Evolutionary conservation across 2,329 filamentous ascomycete genomes (phyloP), one percentile per base, ranked within the genome.

Genomic region (Claviceps pusilla): DNA sequence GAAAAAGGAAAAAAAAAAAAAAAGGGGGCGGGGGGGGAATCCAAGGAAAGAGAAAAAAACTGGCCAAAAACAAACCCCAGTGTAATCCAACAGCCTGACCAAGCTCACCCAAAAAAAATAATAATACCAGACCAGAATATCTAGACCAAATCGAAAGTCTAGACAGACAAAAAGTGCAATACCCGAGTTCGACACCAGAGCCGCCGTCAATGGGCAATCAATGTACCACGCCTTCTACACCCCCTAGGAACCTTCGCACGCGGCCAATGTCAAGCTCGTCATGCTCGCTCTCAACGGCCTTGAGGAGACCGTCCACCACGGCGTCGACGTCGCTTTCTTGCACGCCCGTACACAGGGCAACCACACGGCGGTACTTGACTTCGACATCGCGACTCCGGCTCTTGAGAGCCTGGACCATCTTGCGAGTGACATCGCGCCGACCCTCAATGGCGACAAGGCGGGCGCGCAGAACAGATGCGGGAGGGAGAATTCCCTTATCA

Each of bases 221-320:
- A 59, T 71, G 68, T 57, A 72, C 71, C 47, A 77, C 78, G 2
- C 79, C 82, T 63, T 90, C 87, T 3, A 94, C 86, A 54, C 87
- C 85, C 35, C 84, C 79, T 55, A 95, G 71, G 64, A 95, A 94
- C 52, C 89, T 81, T 60, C 86, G 76, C 12, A 95, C 86, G 9
- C 89, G 73, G 0, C 79, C 81, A 9, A 91, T 81, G 64, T 94
- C 88, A 1, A 89, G 73, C 61, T 87, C 85, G 7, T 81, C 79
- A 54, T 77, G 79, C 66, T 96, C 90, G 63, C 89, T 95, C 69
- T 95, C 91, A 3, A 97, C 86, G 2, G 93, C 93, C 58, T 87
- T 82, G 49, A 94, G 80, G 47, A 98, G 73, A 3, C 83, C 82
- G 52, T 89, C 87, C 0, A 96, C 75, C 52, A 89, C 79, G 55